These are phyloP conservation scores for Tylopilus cervinicoccineus DNA, from an alignment of 768 basidiomycete species.

Conservation along the genomic window DNA sequence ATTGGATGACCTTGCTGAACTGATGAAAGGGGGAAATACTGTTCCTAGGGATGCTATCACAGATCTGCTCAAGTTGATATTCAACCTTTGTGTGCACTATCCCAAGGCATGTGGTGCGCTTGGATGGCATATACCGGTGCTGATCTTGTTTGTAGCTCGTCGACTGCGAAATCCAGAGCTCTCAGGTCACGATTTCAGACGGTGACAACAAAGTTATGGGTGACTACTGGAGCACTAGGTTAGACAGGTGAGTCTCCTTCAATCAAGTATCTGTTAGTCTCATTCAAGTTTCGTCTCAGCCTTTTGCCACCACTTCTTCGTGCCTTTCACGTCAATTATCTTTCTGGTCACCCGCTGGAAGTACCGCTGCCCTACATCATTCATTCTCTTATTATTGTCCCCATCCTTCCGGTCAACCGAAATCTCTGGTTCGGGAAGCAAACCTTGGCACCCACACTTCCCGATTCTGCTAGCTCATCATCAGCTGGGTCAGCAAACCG, in stretches of 20 bases:
- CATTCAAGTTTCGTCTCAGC: slow-evolving; percentile 24
- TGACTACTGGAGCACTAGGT: slow-evolving; percentile 69
- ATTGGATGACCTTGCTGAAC: slow-evolving; percentile 51
- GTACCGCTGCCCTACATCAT: slow-evolving; percentile 79
- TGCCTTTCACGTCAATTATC: slow-evolving; percentile 61
- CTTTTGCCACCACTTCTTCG: slow-evolving; percentile 69
- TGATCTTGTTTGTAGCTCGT: slow-evolving; percentile 28
- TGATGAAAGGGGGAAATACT: slow-evolving; percentile 43
- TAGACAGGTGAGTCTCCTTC: slow-evolving; percentile 57
- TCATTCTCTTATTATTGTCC: slow-evolving; percentile 77
- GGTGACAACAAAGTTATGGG: slow-evolving; percentile 51
- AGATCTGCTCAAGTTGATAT: slow-evolving; percentile 81
- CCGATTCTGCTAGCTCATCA: slow-evolving; percentile 36
- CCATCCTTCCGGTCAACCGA: slow-evolving; percentile 54
- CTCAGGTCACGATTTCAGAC: slow-evolving; percentile 14
- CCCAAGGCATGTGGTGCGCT: slow-evolving; percentile 53
- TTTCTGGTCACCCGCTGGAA: slow-evolving; percentile 59
- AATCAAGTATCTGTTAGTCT: not conserved
- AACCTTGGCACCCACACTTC: slow-evolving; percentile 31
- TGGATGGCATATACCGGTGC: not conserved
- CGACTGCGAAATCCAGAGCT: slow-evolving; percentile 42
- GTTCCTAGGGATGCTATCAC: slow-evolving; percentile 62
- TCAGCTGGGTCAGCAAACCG: slow-evolving; percentile 16
- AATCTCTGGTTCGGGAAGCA: slow-evolving; percentile 58
- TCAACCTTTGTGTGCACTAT: slow-evolving; percentile 78